Evolutionary conservation across 225 moss, liverwort and hornwort species (phyloP).

Genomic region (Rhytidiadelphus loreus): DNA sequence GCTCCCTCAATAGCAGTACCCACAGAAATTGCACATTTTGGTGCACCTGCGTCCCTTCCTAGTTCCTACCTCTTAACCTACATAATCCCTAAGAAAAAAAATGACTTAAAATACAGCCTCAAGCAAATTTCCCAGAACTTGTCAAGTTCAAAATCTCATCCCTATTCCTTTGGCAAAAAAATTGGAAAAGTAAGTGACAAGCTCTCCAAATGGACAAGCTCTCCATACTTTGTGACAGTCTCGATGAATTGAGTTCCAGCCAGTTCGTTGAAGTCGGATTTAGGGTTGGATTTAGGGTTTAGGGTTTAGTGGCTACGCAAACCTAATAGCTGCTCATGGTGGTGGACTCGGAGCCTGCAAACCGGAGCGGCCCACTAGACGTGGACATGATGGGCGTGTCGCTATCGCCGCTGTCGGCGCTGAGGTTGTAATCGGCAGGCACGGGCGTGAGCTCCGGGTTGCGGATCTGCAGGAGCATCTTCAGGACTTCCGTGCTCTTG

Average conservation of each 20-base stretch:
- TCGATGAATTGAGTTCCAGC: background rate
- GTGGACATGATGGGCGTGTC: background rate
- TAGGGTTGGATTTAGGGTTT: background rate
- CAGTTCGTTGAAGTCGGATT: background rate
- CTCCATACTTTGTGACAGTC: background rate
- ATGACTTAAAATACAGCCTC: background rate
- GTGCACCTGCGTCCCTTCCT: background rate
- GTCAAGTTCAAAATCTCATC: background rate
- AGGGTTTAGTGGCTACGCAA: background rate
- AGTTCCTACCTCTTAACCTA: background rate
- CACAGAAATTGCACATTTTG: background rate
- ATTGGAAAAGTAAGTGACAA: background rate
- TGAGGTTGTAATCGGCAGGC: background rate
- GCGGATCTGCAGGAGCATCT: constrained; percentile 66
- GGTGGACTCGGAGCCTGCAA: background rate
- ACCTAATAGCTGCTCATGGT: constrained; percentile 8
- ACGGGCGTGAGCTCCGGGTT: constrained; percentile 11
- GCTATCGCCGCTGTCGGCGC: background rate
- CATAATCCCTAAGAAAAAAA: background rate
- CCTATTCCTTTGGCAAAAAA: background rate
- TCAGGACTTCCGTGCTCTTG: constrained; percentile 50
- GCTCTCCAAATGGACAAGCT: background rate
- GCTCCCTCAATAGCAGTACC: background rate
- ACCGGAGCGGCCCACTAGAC: constrained; percentile 4
- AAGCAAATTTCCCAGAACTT: background rate